These are phyloP conservation scores for Talaromyces stipitatus DNA, from an alignment of 495 filamentous ascomycete genomes.

Conservation along the genomic window DNA sequence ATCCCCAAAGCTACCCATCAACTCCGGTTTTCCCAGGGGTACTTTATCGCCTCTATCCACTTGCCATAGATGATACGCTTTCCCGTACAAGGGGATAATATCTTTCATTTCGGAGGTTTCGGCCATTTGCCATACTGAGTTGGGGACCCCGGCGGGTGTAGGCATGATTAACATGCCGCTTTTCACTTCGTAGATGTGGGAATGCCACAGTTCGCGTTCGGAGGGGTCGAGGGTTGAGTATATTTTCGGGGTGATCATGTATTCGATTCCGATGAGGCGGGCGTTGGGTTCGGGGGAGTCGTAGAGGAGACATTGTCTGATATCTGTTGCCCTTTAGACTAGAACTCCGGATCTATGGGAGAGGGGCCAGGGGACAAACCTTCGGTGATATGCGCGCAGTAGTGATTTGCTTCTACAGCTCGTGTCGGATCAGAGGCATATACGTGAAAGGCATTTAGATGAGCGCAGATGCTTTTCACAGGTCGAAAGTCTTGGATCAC, in stretches of 20 bases:
- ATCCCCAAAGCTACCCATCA: constrained; percentile 69
- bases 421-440: constrained; percentile 63
- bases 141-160: constrained; percentile 33
- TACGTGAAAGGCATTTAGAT: constrained; percentile 79
- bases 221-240: constrained; percentile 55
- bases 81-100: constrained; percentile 68
- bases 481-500: constrained; percentile 64
- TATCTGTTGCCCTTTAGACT: constrained; percentile 28
- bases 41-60: constrained; percentile 70
- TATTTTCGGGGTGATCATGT: constrained; percentile 74
- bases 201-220: constrained; percentile 73
- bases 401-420: constrained; percentile 74
- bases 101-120: constrained; percentile 77
- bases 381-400: constrained; percentile 73
- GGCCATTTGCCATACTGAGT: constrained; percentile 58
- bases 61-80: constrained; percentile 89
- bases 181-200: constrained; percentile 82
- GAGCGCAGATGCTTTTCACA: constrained; percentile 69
- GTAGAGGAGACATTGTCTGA: constrained; percentile 83
- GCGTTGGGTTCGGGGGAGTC: constrained; percentile 58
- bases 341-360: not conserved
- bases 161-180: constrained; percentile 84
- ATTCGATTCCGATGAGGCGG: constrained; percentile 78
- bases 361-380: constrained; percentile 21
- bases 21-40: constrained; percentile 63